These are phyloP conservation scores for Hymenoscyphus infarciens DNA, from an alignment of 2,329 filamentous ascomycete species.

Conservation along the genomic window DNA sequence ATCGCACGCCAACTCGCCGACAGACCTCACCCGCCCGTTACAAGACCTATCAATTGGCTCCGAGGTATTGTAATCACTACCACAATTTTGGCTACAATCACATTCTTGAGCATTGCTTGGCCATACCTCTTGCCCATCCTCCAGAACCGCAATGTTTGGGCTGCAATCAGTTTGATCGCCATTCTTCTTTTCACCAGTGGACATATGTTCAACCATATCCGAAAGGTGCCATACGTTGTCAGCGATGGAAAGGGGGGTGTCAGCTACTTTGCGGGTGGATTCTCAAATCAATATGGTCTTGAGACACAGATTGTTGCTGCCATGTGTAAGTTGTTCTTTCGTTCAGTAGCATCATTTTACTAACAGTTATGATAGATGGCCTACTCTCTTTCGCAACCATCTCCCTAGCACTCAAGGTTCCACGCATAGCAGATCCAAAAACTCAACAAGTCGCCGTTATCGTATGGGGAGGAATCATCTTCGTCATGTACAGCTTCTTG, in stretches of 20 bases:
- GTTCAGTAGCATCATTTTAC: neutral
- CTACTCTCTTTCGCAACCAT: slow-evolving; percentile 87
- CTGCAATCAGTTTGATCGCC: slow-evolving; percentile 78
- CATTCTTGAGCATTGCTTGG: slow-evolving; percentile 65
- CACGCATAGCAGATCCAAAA: slow-evolving; percentile 74
- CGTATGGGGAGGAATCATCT: slow-evolving; percentile 71
- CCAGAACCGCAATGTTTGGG: slow-evolving; percentile 92
- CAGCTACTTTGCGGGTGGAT: slow-evolving; percentile 85
- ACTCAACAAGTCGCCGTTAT: slow-evolving; percentile 79
- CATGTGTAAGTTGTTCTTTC: slow-evolving; percentile 66
- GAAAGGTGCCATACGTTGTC: slow-evolving; percentile 88
- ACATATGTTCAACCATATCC: slow-evolving; percentile 99
- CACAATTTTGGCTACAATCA: slow-evolving; percentile 65
- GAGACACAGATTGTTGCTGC: slow-evolving; percentile 95
- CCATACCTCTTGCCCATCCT: slow-evolving; percentile 78
- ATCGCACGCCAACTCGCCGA: slow-evolving; percentile 74
- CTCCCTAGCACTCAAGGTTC: slow-evolving; percentile 85
- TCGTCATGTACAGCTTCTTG: slow-evolving; percentile 88
- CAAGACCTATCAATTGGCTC: slow-evolving; percentile 83
- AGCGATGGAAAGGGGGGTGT: slow-evolving; percentile 83
- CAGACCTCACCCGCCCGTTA: slow-evolving; percentile 71
- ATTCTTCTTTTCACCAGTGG: slow-evolving; percentile 93
- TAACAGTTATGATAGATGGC: slow-evolving; percentile 51
- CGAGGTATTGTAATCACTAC: slow-evolving; percentile 67
- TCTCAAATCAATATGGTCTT: slow-evolving; percentile 89